A percentile compares a stretch with the other conserved stretches of the same genome.
phyloP scores from a whole-genome alignment of 352 stramenopile species.

The Globisporangium lucens region DNA sequence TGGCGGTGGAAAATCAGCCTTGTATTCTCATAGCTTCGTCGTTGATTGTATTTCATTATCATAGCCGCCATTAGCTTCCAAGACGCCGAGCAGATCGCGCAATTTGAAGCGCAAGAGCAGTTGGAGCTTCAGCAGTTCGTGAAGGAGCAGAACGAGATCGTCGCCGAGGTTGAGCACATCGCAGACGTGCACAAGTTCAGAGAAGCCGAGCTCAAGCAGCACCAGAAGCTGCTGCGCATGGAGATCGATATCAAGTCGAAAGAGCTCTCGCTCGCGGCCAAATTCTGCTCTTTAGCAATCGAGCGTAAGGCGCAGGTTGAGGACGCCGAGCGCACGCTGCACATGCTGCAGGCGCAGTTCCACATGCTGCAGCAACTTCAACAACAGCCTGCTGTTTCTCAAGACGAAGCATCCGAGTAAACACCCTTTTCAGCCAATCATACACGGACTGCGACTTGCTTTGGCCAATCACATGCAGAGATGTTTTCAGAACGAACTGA shows the following conservation, averaged over 20 bases:
- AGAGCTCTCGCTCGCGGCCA: constrained; percentile 33
- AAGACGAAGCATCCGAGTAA: neutral
- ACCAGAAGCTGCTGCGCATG: constrained; percentile 42
- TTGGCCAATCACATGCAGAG: constrained; percentile 3
- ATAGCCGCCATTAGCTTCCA: constrained; percentile 24
- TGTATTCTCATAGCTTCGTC: neutral
- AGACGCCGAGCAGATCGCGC: constrained; percentile 24
- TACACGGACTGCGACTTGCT: neutral
- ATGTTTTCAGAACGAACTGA: constrained; percentile 20
- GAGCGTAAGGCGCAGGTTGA: constrained; percentile 30
- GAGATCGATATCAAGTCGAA: constrained; percentile 31
- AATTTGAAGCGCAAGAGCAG: constrained; percentile 33
- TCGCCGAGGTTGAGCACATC: constrained; percentile 24
- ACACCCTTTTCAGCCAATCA: constrained; percentile 19
- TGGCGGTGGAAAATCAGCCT: neutral
- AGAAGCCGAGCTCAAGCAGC: constrained; percentile 46
- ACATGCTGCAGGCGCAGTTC: constrained; percentile 37
- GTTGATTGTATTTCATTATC: neutral
- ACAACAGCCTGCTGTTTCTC: neutral
- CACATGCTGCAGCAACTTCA: constrained; percentile 11
- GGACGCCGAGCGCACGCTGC: constrained; percentile 43
- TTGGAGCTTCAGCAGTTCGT: constrained; percentile 31
- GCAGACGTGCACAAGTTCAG: constrained; percentile 33
- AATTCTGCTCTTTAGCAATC: constrained; percentile 33
- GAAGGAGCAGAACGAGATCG: constrained; percentile 17